Evolutionary conservation across 257 asterid genomes (phyloP).

Genomic region (Solanum chiquidenum): DNA sequence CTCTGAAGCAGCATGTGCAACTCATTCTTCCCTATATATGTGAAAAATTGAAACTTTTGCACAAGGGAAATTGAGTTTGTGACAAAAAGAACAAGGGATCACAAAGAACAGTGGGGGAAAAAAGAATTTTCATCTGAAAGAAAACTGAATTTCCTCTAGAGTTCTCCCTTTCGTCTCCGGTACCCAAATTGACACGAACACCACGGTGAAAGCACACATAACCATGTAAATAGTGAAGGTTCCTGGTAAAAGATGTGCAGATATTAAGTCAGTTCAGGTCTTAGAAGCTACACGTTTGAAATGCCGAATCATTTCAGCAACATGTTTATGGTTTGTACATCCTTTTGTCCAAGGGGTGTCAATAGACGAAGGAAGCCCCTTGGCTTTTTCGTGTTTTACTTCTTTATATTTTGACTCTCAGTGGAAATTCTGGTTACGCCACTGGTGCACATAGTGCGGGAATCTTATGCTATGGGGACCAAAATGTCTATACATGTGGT

Average conservation of each 20-base stretch:
- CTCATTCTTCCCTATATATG: background rate
- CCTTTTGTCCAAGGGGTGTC: background rate
- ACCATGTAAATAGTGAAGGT: conserved; percentile 48
- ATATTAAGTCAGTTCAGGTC: background rate
- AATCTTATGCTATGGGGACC: background rate
- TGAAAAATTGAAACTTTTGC: background rate
- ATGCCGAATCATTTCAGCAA: background rate
- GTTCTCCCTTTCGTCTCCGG: conserved; percentile 90
- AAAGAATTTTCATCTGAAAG: conserved; percentile 35
- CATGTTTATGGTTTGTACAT: background rate
- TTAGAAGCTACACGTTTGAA: background rate
- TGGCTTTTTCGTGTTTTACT: background rate
- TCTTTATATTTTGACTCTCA: background rate
- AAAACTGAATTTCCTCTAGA: conserved; percentile 64
- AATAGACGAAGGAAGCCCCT: background rate
- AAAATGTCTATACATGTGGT: background rate
- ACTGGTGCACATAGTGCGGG: background rate
- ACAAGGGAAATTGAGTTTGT: background rate
- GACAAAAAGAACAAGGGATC: background rate
- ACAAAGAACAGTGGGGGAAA: background rate
- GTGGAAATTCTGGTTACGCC: background rate
- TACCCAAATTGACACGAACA: conserved; percentile 47
- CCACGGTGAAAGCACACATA: conserved; percentile 32
- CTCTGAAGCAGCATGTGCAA: background rate
- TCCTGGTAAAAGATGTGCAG: conserved; percentile 26